Evolutionary conservation across 202 grass and related monocot genomes (phyloP).

Genomic region (Bolboschoenoplectus hybrid): DNA sequence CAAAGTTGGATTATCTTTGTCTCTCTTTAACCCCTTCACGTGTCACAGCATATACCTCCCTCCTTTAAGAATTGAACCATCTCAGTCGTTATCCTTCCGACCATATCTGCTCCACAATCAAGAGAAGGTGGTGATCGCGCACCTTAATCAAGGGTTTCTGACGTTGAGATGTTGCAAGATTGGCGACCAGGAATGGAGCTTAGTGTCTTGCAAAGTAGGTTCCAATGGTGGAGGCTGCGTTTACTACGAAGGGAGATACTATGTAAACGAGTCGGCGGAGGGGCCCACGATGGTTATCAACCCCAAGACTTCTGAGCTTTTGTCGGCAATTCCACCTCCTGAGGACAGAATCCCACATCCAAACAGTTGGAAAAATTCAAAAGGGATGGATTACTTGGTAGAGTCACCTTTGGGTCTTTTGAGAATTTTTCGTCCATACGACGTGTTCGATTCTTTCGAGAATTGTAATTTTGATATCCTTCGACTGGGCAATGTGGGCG

Average conservation of each 20-base stretch:
- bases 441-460: background rate
- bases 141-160: background rate
- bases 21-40: slow-evolving; percentile 23
- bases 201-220: background rate
- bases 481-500: background rate
- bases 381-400: slow-evolving; percentile 13
- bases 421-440: background rate
- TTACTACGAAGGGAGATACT: background rate
- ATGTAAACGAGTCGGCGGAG: background rate
- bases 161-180: background rate
- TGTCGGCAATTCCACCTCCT: slow-evolving; percentile 6
- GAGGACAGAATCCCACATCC: background rate
- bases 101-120: background rate
- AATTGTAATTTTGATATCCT: slow-evolving; percentile 24
- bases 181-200: slow-evolving; percentile 11
- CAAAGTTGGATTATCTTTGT: background rate
- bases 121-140: background rate
- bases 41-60: background rate
- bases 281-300: background rate
- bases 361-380: background rate
- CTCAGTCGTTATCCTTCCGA: background rate
- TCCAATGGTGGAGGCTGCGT: background rate
- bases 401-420: background rate
- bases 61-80: background rate
- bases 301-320: background rate